Evolutionary conservation across 2,329 filamentous ascomycete species (phyloP).

Genomic region (Tolypocladium paradoxum): DNA sequence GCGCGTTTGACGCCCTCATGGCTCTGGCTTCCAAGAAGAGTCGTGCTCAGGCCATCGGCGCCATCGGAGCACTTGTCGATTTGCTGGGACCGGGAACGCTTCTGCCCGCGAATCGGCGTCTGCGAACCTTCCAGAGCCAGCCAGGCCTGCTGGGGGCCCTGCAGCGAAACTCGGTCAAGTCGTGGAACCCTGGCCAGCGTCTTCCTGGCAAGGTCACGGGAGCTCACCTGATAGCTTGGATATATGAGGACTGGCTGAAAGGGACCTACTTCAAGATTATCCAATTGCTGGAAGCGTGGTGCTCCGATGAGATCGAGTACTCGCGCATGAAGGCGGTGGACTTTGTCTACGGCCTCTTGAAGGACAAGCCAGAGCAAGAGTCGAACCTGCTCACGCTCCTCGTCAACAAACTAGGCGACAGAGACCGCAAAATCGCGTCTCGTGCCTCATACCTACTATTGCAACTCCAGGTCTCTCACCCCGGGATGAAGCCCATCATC

Average conservation of each 20-base stretch:
- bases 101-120: conserved; percentile 69
- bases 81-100: conserved; percentile 81
- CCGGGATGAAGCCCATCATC: conserved; percentile 85
- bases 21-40: conserved; percentile 84
- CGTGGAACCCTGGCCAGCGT: conserved; percentile 58
- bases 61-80: conserved; percentile 90
- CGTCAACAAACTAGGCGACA: conserved; percentile 94
- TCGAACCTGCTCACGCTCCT: conserved; percentile 82
- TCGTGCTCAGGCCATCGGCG: conserved; percentile 82
- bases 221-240: conserved; percentile 75
- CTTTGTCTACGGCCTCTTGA: conserved; percentile 83
- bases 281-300: conserved; percentile 85
- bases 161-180: conserved; percentile 43
- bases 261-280: conserved; percentile 86
- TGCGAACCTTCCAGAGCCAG: conserved; percentile 71
- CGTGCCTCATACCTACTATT: conserved; percentile 87
- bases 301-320: conserved; percentile 90
- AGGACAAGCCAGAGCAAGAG: conserved; percentile 95
- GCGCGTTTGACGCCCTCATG: conserved; percentile 77
- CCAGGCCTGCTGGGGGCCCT: conserved; percentile 63
- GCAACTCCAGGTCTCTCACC: conserved; percentile 79
- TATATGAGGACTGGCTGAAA: conserved; percentile 93
- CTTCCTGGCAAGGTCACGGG: conserved; percentile 66
- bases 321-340: conserved; percentile 79
- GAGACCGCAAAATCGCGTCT: conserved; percentile 90